These are phyloP conservation scores for Lentinula lateritia DNA, from an alignment of 768 basidiomycete species.

Conservation along the genomic window DNA sequence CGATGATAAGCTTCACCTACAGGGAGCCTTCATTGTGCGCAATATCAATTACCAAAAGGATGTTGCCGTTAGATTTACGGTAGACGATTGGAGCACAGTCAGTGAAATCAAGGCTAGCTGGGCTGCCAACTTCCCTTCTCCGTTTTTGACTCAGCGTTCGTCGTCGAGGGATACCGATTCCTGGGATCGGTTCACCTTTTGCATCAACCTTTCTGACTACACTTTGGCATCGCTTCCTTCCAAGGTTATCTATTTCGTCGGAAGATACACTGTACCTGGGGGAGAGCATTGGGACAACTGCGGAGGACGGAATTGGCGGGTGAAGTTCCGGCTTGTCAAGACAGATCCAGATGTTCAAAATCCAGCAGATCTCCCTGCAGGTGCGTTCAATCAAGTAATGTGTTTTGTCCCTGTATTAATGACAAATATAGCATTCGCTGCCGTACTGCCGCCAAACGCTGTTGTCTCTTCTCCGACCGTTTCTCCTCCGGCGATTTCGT, in stretches of 20 bases:
- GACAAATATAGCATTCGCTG: not conserved
- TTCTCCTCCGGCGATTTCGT: not conserved
- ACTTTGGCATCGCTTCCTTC: slow-evolving; percentile 37
- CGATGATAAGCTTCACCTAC: slow-evolving; percentile 23
- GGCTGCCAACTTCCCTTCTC: slow-evolving; percentile 34
- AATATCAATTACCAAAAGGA: slow-evolving; percentile 86
- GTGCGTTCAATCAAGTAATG: not conserved
- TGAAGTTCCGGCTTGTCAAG: slow-evolving; percentile 45
- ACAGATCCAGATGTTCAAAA: not conserved
- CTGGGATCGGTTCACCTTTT: slow-evolving; percentile 61
- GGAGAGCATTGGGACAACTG: slow-evolving; percentile 98
- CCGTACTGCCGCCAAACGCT: not conserved
- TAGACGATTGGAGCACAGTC: slow-evolving; percentile 93
- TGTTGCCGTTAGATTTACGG: slow-evolving; percentile 81
- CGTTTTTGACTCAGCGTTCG: not conserved
- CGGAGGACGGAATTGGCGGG: slow-evolving; percentile 64
- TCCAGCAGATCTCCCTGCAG: not conserved
- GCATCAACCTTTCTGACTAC: slow-evolving; percentile 70
- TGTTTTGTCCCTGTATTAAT: not conserved
- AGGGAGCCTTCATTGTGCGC: slow-evolving; percentile 76
- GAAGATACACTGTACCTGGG: slow-evolving; percentile 1
- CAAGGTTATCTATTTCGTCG: slow-evolving; percentile 57
- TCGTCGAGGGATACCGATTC: not conserved
- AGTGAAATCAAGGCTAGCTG: slow-evolving; percentile 70
- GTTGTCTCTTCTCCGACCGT: not conserved